A percentile compares a stretch with the other conserved stretches of the same genome.
These are phyloP conservation scores for Russula sp. DNA, from an alignment of 768 basidiomycete species.

Conservation along the genomic window DNA sequence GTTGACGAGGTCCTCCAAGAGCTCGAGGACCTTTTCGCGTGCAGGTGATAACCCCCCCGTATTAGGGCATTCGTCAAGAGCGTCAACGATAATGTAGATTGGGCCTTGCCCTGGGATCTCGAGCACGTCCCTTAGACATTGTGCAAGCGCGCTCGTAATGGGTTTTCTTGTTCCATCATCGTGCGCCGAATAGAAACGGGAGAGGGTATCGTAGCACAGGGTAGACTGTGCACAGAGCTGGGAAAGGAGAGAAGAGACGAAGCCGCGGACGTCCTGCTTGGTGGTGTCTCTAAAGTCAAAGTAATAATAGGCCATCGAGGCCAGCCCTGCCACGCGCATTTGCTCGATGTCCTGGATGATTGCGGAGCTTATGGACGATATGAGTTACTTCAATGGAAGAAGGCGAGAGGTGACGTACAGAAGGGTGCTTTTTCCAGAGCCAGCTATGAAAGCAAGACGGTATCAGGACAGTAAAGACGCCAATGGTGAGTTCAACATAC, in stretches of 20 bases:
- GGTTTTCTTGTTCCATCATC: not conserved
- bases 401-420: not conserved
- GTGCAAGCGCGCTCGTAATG: not conserved
- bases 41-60: not conserved
- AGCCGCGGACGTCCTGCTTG: too few relatives aligned
- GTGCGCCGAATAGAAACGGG: not conserved
- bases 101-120: not conserved
- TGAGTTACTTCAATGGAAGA: not conserved
- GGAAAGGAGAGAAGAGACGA: not conserved
- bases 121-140: slow-evolving; percentile 3
- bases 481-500: not conserved
- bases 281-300: not conserved
- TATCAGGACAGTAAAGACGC: not conserved
- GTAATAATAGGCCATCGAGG: too few relatives aligned
- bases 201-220: not conserved
- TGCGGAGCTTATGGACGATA: not conserved
- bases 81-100: not conserved
- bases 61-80: slow-evolving; percentile 3
- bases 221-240: slow-evolving; percentile 1
- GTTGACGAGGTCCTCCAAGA: not conserved
- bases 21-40: not conserved
- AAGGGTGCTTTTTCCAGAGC: slow-evolving; percentile 6
- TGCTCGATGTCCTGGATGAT: slow-evolving; percentile 4
- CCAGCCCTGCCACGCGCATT: not conserved
- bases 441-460: not conserved